A percentile compares a stretch with the other conserved stretches of the same genome.
phyloP scores from a whole-genome alignment of 345 rosid genomes.

The Ceriops tagal region DNA sequence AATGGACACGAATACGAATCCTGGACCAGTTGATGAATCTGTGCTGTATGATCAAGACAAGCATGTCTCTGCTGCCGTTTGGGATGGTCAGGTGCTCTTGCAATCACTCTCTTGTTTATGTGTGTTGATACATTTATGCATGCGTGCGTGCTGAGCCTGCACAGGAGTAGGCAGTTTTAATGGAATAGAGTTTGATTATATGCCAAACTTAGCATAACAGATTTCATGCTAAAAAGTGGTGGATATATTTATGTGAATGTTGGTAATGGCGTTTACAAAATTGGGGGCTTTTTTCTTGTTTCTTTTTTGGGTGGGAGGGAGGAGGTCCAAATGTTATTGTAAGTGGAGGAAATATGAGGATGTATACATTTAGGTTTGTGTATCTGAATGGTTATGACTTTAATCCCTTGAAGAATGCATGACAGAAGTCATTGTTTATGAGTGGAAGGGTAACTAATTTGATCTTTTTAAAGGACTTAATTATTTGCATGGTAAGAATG shows the following conservation, averaged over 20 bases:
- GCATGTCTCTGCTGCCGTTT: slow-evolving; percentile 32
- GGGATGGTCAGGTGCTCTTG: slow-evolving; percentile 32
- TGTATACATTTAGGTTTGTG: no score
- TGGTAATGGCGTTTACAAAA: background rate
- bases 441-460: background rate
- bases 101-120: background rate
- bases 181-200: no score
- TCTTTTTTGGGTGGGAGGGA: no score
- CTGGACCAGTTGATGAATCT: slow-evolving; percentile 60
- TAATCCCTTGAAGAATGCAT: no score
- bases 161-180: no score
- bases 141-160: no score
- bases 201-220: no score
- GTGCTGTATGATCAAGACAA: slow-evolving; percentile 34
- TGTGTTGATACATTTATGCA: no score
- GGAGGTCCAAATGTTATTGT: no score
- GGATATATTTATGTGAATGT: background rate
- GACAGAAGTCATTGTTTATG: background rate
- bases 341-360: no score
- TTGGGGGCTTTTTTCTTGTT: no score
- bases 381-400: no score
- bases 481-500: background rate
- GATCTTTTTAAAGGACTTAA: background rate
- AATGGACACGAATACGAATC: slow-evolving; percentile 69
- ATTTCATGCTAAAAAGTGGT: background rate